Percentiles rank a stretch among this genome's conserved stretches.
Conservation (phyloP, 352 stramenopile genomes). For the Phytophthora vignae region DNA sequence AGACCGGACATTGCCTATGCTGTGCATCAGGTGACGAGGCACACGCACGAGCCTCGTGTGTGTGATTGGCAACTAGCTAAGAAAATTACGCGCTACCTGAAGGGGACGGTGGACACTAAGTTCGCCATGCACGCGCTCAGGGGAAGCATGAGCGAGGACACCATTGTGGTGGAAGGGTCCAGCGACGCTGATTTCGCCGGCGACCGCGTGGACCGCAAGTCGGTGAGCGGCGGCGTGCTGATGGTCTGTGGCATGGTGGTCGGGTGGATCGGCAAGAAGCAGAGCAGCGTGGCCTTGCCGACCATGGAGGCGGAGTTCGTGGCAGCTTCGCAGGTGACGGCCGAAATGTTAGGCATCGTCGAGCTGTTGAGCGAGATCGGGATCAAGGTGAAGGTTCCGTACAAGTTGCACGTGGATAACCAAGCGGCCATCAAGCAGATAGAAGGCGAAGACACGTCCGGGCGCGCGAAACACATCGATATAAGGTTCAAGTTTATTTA, state of each 20-base stretch:
- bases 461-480: constrained; percentile 17
- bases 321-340: constrained; percentile 8
- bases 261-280: constrained; percentile 32
- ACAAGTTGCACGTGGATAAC: constrained; percentile 20
- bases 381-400: background rate
- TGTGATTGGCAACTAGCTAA: constrained; percentile 26
- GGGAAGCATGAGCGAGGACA: background rate
- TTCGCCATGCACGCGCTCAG: constrained; percentile 11
- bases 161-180: constrained; percentile 16
- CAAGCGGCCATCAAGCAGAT: constrained; percentile 25
- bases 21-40: constrained; percentile 27
- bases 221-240: constrained; percentile 23
- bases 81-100: constrained; percentile 34
- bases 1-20: constrained; percentile 38
- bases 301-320: constrained; percentile 38
- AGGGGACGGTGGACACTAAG: constrained; percentile 24
- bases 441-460: constrained; percentile 3
- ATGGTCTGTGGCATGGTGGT: constrained; percentile 18
- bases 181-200: constrained; percentile 36
- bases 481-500: constrained; percentile 24
- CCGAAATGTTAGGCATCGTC: constrained; percentile 21
- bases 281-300: constrained; percentile 22
- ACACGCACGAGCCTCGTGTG: constrained; percentile 15
- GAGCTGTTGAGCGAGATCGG: constrained; percentile 9
- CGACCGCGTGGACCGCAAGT: constrained; percentile 29